Base-by-base conservation (phyloP, 2,329 filamentous ascomycete genomes). In the Apiospora malaysiana region DNA sequence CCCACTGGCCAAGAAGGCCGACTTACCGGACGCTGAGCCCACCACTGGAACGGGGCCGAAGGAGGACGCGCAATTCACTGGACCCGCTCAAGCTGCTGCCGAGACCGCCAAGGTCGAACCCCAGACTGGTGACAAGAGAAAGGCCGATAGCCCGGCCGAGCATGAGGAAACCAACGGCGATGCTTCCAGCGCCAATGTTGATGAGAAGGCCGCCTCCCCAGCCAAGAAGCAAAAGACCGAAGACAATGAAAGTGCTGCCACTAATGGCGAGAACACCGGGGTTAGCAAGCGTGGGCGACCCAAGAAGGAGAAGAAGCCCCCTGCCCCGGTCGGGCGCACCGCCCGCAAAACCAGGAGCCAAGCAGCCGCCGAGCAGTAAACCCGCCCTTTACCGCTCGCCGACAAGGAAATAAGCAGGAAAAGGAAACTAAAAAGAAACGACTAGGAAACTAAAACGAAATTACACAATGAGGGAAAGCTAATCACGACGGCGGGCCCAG, bases 321-420 rank as follows among this genome's bases (percentile, higher is more conserved):
- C 75, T 7, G 75, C 77, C 14, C 71, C 78, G 0, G 78, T 81
- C 8, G 82, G 82, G 18, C 75, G 74, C 70, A 82, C 82, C 4
- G 77, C 77, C 14, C 78, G 82, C 27, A 83, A 81, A 77, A 83
- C 82, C 1, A 78, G 82, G 68, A 83, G 82, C 72, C 82, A 83
- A 70, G 81, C 56, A 63, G 56, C 56, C 18, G 56, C 56, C 32
- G 56, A 63, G 32, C 37, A 40, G 56, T 63, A 63, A 63, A 63
- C 32, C 32, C 56, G 56, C 9, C 56, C n/a, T n/a, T 40, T 23
- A n/a, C 56, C 56, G 21, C 21, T 32, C 16, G 10, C 6, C 32
- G 32, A 63, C 56, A 40, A 63, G 56, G 56, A 25, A 27, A 49
- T 10, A 63, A 63, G 21, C 18, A 40, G 21, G 10, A 56, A 12